phyloP scores from a whole-genome alignment of 257 asterid genomes.

The Solanum virginianum region DNA sequence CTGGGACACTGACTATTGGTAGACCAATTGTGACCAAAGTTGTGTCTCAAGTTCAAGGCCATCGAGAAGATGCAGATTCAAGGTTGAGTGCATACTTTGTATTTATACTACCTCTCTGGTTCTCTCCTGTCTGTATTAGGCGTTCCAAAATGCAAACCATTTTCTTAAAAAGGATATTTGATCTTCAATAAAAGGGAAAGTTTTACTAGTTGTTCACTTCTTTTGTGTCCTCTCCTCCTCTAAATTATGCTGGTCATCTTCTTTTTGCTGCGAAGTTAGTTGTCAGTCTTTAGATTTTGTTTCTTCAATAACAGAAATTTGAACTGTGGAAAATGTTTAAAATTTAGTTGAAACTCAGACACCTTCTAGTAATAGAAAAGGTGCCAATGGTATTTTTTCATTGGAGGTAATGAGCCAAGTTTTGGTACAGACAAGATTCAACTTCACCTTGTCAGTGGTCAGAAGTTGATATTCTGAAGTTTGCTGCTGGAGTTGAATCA shows the following conservation, averaged over 20 bases:
- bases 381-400: not conserved
- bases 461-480: constrained; percentile 63
- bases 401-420: constrained; percentile 7
- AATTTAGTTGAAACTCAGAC: not conserved
- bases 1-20: constrained; percentile 92
- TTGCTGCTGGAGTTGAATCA: constrained; percentile 95
- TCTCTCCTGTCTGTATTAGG: not conserved
- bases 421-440: constrained; percentile 47
- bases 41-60: constrained; percentile 26
- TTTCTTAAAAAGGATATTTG: not conserved
- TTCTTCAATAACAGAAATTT: not conserved
- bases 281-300: not conserved
- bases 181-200: not conserved
- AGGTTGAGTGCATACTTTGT: constrained; percentile 38
- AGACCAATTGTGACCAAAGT: constrained; percentile 84
- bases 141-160: not conserved
- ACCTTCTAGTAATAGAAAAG: not conserved
- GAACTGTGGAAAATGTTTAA: not conserved
- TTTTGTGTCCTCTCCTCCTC: not conserved
- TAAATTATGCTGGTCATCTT: not conserved
- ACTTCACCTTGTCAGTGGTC: constrained; percentile 43
- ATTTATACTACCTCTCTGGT: not conserved
- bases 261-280: not conserved
- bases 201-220: not conserved
- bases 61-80: constrained; percentile 21